Conservation (phyloP, 495 filamentous ascomycete genomes). For the Monascus purpureus region DNA sequence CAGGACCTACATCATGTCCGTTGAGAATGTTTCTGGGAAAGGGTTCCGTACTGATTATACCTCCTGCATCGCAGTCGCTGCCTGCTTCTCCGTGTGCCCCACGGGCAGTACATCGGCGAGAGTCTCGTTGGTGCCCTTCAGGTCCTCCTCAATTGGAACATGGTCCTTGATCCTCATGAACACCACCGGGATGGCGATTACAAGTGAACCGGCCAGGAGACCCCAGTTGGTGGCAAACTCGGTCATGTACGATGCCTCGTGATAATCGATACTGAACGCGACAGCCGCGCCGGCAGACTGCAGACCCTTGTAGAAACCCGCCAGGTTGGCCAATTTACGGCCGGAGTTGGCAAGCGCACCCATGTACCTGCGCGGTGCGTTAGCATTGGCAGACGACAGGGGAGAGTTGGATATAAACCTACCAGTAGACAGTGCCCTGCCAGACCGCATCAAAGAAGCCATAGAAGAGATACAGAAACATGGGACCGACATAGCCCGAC, state of each 20-base stretch:
- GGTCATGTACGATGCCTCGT: slow-evolving; percentile 46
- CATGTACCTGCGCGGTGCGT: slow-evolving; percentile 53
- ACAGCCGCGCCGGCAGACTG: slow-evolving; percentile 89
- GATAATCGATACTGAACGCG: slow-evolving; percentile 51
- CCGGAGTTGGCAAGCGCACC: slow-evolving; percentile 82
- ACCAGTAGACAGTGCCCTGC: slow-evolving; percentile 84
- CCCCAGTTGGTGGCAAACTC: slow-evolving; percentile 57
- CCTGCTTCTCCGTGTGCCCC: slow-evolving; percentile 4
- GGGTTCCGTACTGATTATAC: no score
- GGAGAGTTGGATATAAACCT: slow-evolving; percentile 23
- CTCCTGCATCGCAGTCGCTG: no score
- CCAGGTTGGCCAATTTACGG: slow-evolving; percentile 82
- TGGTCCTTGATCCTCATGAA: slow-evolving; percentile 57
- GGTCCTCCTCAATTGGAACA: slow-evolving; percentile 56
- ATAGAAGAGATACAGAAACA: slow-evolving; percentile 91
- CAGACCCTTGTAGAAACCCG: slow-evolving; percentile 95
- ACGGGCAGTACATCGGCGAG: slow-evolving; percentile 42
- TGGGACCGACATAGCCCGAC: slow-evolving; percentile 64
- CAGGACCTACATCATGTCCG: no score
- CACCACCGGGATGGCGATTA: slow-evolving; percentile 66
- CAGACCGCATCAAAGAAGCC: slow-evolving; percentile 81
- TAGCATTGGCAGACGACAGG: no score
- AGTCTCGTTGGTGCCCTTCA: slow-evolving; percentile 66
- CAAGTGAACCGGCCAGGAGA: slow-evolving; percentile 53
- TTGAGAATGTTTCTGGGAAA: no score